Conservation (phyloP, 202 grass and related monocot species). For the Brachypodium distachyon region DNA sequence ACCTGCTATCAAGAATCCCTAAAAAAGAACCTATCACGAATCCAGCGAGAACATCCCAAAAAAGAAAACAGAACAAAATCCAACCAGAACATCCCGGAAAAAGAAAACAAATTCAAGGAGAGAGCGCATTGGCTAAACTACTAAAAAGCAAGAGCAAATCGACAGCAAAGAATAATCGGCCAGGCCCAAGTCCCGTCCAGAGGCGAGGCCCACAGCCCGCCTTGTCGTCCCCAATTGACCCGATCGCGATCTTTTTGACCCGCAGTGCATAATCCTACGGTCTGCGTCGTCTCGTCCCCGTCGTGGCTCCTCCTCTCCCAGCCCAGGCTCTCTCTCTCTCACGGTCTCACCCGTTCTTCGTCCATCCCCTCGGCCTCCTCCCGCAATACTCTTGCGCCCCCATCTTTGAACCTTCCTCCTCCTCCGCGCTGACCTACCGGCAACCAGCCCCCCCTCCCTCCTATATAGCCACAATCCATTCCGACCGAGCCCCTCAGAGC, state of each 20-base stretch:
- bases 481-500: not conserved
- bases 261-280: not conserved
- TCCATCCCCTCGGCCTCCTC: not conserved
- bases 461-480: not conserved
- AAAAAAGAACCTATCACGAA: not conserved
- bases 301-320: not conserved
- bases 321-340: not conserved
- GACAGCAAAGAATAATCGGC: not conserved
- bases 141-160: not conserved
- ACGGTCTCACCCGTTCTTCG: constrained; percentile 12
- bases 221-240: constrained; percentile 15
- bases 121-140: too few species aligned
- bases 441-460: not conserved
- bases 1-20: not conserved
- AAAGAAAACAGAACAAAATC: not conserved
- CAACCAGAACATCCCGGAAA: not conserved
- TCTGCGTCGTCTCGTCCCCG: not conserved
- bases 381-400: constrained; percentile 25
- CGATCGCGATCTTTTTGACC: not conserved
- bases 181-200: not conserved
- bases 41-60: not conserved
- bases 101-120: not conserved
- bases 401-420: constrained; percentile 50
- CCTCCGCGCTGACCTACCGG: constrained; percentile 30
- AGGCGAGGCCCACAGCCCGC: not conserved